These are phyloP conservation scores for Ilyonectria mors-panacis DNA, from an alignment of 2,329 filamentous ascomycete species.

Conservation along the genomic window DNA sequence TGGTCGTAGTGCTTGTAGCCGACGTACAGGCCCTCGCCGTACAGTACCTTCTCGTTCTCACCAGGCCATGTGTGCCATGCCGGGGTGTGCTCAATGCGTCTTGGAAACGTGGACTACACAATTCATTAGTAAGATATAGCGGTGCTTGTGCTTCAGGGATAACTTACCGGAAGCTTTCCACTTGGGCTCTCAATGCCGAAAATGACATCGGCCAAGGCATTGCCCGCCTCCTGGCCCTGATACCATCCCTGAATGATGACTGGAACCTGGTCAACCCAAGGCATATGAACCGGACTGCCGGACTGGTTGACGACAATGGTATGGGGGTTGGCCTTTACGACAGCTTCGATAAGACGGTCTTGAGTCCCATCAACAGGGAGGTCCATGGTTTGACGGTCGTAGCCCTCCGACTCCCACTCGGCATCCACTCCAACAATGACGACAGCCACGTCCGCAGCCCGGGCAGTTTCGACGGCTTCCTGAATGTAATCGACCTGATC, in stretches of 20 bases:
- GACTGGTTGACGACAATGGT: conserved; percentile 76
- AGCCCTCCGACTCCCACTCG: conserved; percentile 84
- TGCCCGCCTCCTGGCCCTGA: conserved; percentile 78
- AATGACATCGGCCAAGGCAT: conserved; percentile 76
- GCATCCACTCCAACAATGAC: conserved; percentile 79
- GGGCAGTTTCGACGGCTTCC: conserved; percentile 74
- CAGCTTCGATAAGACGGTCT: conserved; percentile 74
- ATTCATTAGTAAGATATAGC: background rate
- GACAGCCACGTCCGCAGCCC: conserved; percentile 75
- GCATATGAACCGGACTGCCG: conserved; percentile 66
- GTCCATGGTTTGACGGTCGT: conserved; percentile 81
- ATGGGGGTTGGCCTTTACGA: conserved; percentile 73
- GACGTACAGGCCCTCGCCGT: conserved; percentile 81
- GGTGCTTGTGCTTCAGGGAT: background rate
- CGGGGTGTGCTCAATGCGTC: conserved; percentile 74
- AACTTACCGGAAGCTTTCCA: conserved; percentile 74
- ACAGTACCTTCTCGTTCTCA: conserved; percentile 77
- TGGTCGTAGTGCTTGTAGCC: conserved; percentile 83
- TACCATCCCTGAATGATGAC: conserved; percentile 72
- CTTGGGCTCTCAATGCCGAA: conserved; percentile 78
- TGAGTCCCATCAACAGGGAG: conserved; percentile 70
- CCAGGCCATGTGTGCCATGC: conserved; percentile 82
- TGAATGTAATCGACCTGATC: conserved; percentile 74
- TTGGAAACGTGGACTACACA: conserved; percentile 74
- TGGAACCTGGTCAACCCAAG: conserved; percentile 76